Evolutionary conservation across 495 filamentous ascomycete species (phyloP).

Genomic region (Emericellopsis terricola): DNA sequence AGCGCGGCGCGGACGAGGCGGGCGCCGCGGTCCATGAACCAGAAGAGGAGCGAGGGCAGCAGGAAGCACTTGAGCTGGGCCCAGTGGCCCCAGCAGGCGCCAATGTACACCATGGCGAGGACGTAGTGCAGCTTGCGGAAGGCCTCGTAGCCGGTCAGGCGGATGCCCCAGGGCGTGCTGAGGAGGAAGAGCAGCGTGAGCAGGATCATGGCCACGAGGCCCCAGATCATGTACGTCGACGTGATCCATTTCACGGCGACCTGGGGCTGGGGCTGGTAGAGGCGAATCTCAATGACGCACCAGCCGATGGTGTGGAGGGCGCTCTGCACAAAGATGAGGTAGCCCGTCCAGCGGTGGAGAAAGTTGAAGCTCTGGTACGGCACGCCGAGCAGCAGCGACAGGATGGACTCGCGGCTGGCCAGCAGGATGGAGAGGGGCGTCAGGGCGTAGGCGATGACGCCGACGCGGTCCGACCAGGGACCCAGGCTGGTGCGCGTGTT

Average conservation of each 20-base stretch:
- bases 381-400: constrained; percentile 41
- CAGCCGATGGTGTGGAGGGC: constrained; percentile 47
- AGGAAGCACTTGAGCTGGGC: constrained; percentile 39
- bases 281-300: constrained; percentile 37
- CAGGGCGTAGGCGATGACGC: constrained; percentile 46
- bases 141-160: constrained; percentile 46
- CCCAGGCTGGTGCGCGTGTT: constrained; percentile 41
- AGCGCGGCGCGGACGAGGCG: constrained; percentile 30
- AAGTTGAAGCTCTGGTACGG: constrained; percentile 56
- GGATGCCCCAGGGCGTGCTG: constrained; percentile 34
- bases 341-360: constrained; percentile 46
- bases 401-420: constrained; percentile 38
- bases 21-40: constrained; percentile 33
- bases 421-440: constrained; percentile 44
- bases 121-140: constrained; percentile 48
- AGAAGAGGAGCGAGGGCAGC: constrained; percentile 38
- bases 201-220: constrained; percentile 42
- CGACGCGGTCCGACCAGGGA: constrained; percentile 43
- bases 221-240: constrained; percentile 44
- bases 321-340: constrained; percentile 42
- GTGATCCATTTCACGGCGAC: constrained; percentile 30
- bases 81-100: constrained; percentile 55
- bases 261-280: constrained; percentile 47
- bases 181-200: constrained; percentile 34
- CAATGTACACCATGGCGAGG: constrained; percentile 45